A percentile compares a stretch with the other conserved stretches of the same genome.
Evolutionary conservation across 805 yeast species (phyloP).

Genomic region (Ogataea haglerorum): DNA sequence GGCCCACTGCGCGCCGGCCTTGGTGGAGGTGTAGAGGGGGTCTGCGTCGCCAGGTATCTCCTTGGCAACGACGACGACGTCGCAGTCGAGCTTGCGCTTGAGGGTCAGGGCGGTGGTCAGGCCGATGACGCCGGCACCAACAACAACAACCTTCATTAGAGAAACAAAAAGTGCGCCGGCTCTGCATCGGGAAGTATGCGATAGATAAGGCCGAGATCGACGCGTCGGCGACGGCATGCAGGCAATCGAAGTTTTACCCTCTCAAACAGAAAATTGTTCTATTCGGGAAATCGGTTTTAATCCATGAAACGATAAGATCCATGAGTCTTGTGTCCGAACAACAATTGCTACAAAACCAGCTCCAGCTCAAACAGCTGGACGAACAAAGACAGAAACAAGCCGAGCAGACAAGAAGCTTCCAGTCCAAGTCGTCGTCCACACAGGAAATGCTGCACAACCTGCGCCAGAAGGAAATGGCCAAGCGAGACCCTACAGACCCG

Average conservation of each 20-base stretch:
- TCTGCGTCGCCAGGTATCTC: slow-evolving; percentile 57
- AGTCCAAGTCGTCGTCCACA: slow-evolving; percentile 29
- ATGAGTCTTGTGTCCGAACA: slow-evolving; percentile 39
- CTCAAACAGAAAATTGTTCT: slow-evolving; percentile 9
- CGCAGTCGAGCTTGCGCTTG: slow-evolving; percentile 31
- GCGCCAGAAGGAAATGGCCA: slow-evolving; percentile 20
- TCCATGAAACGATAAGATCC: slow-evolving; percentile 11
- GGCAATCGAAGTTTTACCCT: slow-evolving; percentile 5
- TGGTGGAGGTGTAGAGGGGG: slow-evolving; percentile 54
- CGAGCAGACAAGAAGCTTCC: slow-evolving; percentile 42
- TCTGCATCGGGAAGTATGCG: background rate
- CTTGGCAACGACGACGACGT: slow-evolving; percentile 39
- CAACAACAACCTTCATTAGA: slow-evolving; percentile 35
- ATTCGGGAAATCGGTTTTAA: slow-evolving; percentile 5
- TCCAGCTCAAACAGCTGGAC: slow-evolving; percentile 44
- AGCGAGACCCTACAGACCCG: slow-evolving; percentile 47
- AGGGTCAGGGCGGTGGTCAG: slow-evolving; percentile 46
- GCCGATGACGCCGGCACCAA: slow-evolving; percentile 57
- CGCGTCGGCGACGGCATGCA: slow-evolving; percentile 9
- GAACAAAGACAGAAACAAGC: slow-evolving; percentile 41
- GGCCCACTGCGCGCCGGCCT: slow-evolving; percentile 73
- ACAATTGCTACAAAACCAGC: slow-evolving; percentile 44
- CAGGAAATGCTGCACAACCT: slow-evolving; percentile 27
- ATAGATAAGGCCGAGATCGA: background rate
- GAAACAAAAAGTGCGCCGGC: too few relatives aligned